Evolutionary conservation across 331 rosid species (phyloP).

Genomic region (Arachis monticola): DNA sequence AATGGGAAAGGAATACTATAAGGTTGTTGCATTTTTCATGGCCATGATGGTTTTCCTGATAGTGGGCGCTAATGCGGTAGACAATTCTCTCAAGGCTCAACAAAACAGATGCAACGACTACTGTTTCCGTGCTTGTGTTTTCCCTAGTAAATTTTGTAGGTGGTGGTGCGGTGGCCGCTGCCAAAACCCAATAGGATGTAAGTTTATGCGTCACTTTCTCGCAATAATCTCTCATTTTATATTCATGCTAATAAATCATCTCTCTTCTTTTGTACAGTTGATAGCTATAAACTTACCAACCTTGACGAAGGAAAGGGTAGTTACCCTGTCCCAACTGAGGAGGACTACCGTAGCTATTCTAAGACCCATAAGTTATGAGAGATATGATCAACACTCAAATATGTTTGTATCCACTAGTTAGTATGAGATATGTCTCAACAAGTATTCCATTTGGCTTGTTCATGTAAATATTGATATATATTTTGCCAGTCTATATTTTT

Average conservation of each 20-base stretch:
- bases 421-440: no score
- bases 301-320: background rate
- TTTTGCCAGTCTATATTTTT: no score
- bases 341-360: background rate
- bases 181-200: background rate
- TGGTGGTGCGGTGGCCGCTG: background rate
- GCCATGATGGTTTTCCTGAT: slow-evolving; percentile 27
- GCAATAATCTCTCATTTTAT: no score
- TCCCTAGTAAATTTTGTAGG: background rate
- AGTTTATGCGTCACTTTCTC: background rate
- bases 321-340: background rate
- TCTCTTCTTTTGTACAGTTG: background rate
- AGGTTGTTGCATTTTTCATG: slow-evolving; percentile 20
- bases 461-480: no score
- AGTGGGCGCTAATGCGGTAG: background rate
- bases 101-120: background rate
- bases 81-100: background rate
- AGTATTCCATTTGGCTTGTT: no score
- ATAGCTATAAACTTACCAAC: background rate
- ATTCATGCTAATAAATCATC: no score
- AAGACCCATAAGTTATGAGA: background rate
- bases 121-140: background rate
- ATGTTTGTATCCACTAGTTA: no score
- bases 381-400: no score
- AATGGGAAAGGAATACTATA: slow-evolving; percentile 33